Evolutionary conservation across 2,329 filamentous ascomycete genomes (phyloP).

Genomic region (Colletotrichum acutatum): DNA sequence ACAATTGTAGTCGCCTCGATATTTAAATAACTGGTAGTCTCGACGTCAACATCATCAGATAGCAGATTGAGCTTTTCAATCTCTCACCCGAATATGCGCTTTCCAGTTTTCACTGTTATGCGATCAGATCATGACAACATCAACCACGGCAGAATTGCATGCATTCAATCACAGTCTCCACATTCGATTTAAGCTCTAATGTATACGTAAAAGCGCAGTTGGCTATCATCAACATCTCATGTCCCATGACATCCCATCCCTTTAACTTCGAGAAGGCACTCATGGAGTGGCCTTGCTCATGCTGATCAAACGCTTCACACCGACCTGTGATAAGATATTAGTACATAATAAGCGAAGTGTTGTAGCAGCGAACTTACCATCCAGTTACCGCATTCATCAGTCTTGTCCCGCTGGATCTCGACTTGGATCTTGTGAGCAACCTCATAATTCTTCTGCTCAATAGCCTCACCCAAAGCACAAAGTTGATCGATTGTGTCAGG

Average conservation of each 20-base stretch:
- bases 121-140: not conserved
- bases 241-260: not conserved
- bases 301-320: conserved; percentile 80
- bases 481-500: conserved; percentile 79
- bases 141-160: not conserved
- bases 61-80: not conserved
- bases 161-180: not conserved
- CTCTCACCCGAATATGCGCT: not conserved
- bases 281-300: conserved; percentile 82
- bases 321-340: conserved; percentile 67
- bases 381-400: conserved; percentile 85
- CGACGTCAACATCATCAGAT: not conserved
- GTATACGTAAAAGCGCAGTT: conserved; percentile 33
- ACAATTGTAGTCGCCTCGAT: too few species aligned
- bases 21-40: not conserved
- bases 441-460: conserved; percentile 77
- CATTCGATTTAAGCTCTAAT: conserved; percentile 28
- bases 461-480: conserved; percentile 70
- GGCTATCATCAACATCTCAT: conserved; percentile 32
- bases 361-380: conserved; percentile 73
- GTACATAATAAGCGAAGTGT: conserved; percentile 37
- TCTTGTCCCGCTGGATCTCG: conserved; percentile 80
- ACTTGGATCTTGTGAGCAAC: conserved; percentile 75
- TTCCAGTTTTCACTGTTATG: not conserved
- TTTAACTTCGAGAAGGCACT: conserved; percentile 32